phyloP scores from a whole-genome alignment of 306 rosid genomes.

The Vigna hirtella region DNA sequence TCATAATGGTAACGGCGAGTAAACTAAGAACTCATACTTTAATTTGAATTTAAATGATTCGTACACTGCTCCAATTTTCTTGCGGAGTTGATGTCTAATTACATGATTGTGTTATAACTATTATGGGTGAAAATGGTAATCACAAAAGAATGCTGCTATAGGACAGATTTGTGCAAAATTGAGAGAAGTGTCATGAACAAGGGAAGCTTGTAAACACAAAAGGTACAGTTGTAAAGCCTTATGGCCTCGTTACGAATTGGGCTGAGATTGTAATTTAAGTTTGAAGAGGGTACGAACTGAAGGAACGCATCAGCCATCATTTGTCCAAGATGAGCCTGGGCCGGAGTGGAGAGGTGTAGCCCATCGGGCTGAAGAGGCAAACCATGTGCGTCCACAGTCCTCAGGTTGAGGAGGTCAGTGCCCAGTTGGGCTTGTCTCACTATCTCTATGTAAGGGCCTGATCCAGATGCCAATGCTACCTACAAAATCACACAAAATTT shows the following conservation, averaged over 20 bases:
- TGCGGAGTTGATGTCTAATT: not conserved
- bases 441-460: slow-evolving; percentile 57
- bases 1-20: no score
- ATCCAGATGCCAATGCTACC: slow-evolving; percentile 78
- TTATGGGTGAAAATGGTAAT: not conserved
- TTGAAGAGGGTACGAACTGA: slow-evolving; percentile 50
- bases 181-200: slow-evolving; percentile 27
- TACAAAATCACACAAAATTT: not conserved
- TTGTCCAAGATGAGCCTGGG: slow-evolving; percentile 67
- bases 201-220: not conserved
- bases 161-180: not conserved
- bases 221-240: not conserved
- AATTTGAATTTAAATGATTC: not conserved
- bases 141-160: not conserved
- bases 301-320: slow-evolving; percentile 64
- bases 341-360: slow-evolving; percentile 62
- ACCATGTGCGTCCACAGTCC: slow-evolving; percentile 68
- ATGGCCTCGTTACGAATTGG: slow-evolving; percentile 9
- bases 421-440: slow-evolving; percentile 73
- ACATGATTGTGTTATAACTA: not conserved
- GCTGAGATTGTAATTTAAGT: slow-evolving; percentile 1
- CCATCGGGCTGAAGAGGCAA: slow-evolving; percentile 61
- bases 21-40: not conserved
- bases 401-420: slow-evolving; percentile 58
- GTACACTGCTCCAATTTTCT: slow-evolving; percentile 6